These are phyloP conservation scores for Teratosphaeria epicoccoides DNA, from an alignment of 2,329 filamentous ascomycete genomes.

Conservation along the genomic window DNA sequence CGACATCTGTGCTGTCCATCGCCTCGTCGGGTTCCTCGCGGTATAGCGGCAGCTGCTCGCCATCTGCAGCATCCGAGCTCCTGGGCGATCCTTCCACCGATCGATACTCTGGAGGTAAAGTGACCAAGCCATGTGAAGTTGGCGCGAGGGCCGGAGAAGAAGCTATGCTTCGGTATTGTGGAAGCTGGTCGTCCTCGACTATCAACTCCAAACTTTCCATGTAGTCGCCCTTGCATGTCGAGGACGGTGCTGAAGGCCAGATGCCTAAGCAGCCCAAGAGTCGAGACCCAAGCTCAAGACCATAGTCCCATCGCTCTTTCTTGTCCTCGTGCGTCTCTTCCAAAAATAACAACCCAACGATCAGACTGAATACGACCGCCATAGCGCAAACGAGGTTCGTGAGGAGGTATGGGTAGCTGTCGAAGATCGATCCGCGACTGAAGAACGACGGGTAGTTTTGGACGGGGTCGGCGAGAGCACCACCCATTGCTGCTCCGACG, in stretches of 20 bases:
- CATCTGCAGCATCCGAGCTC: slow-evolving; percentile 8
- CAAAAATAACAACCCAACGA: slow-evolving; percentile 73
- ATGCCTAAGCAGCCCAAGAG: slow-evolving; percentile 13
- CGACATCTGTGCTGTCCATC: neutral
- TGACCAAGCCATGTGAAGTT: slow-evolving; percentile 8
- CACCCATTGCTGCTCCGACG: slow-evolving; percentile 82
- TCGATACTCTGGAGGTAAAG: slow-evolving; percentile 23
- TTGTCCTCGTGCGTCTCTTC: slow-evolving; percentile 87
- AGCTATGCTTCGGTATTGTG: slow-evolving; percentile 54
- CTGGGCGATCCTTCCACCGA: slow-evolving; percentile 23
- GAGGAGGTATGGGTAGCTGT: slow-evolving; percentile 77
- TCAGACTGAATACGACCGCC: slow-evolving; percentile 65
- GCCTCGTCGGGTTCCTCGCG: neutral
- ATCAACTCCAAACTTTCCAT: slow-evolving; percentile 56
- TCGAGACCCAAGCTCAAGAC: slow-evolving; percentile 56
- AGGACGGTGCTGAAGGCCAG: slow-evolving; percentile 9
- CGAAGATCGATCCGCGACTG: slow-evolving; percentile 63
- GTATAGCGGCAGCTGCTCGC: neutral
- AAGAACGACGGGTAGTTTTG: slow-evolving; percentile 70
- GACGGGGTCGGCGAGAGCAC: slow-evolving; percentile 77
- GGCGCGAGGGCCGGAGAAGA: slow-evolving; percentile 40
- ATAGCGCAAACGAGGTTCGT: slow-evolving; percentile 81
- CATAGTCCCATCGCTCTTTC: slow-evolving; percentile 64
- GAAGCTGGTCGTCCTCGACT: slow-evolving; percentile 50
- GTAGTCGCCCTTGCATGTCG: slow-evolving; percentile 34